phyloP scores from a whole-genome alignment of 306 rosid species.

The Quercus agrifolia region DNA sequence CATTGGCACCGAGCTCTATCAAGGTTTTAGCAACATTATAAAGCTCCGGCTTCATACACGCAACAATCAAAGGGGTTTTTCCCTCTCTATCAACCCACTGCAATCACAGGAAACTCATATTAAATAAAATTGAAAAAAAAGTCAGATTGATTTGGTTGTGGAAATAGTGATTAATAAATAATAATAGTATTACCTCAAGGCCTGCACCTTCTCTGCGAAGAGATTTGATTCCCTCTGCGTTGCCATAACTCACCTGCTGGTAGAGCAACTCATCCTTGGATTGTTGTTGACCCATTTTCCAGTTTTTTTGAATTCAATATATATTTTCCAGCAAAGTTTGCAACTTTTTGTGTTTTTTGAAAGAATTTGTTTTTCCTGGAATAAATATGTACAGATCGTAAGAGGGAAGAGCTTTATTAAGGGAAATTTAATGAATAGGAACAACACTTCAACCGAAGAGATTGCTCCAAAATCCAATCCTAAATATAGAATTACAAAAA shows the following conservation, averaged over 20 bases:
- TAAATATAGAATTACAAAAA: too few relatives aligned
- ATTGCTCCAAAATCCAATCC: too few relatives aligned
- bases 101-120: not conserved
- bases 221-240: conserved; percentile 70
- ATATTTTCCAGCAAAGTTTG: not conserved
- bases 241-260: conserved; percentile 79
- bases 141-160: not conserved
- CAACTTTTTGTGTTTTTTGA: too few relatives aligned
- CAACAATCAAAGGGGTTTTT: conserved; percentile 83
- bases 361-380: too few relatives aligned
- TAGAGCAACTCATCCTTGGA: conserved; percentile 77
- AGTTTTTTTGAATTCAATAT: not conserved
- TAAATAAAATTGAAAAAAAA: too few relatives aligned
- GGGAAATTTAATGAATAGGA: too few relatives aligned
- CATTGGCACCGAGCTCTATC: conserved; percentile 91
- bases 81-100: conserved; percentile 83
- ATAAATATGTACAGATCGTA: too few relatives aligned
- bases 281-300: conserved; percentile 78
- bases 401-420: too few relatives aligned
- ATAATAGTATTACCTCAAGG: conserved; percentile 61
- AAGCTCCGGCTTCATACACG: conserved; percentile 75
- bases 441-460: too few relatives aligned
- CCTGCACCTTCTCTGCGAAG: conserved; percentile 80
- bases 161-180: too few relatives aligned
- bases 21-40: conserved; percentile 60